Conservation (phyloP, 2,329 filamentous ascomycete genomes). For the Coniochaeta sp. region DNA sequence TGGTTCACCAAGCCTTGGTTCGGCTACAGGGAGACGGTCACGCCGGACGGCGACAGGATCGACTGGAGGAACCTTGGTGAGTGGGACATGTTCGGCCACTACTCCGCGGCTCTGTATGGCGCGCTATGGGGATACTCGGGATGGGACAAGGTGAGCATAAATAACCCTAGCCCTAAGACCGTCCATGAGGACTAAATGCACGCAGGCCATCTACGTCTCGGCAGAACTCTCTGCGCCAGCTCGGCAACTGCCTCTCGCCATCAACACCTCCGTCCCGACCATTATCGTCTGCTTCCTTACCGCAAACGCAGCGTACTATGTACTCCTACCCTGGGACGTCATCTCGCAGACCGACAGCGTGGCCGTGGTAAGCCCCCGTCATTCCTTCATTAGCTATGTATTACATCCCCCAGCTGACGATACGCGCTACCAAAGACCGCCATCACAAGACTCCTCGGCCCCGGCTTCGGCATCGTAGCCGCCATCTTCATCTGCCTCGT, state of each 20-base stretch:
- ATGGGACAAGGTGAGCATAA: slow-evolving; percentile 56
- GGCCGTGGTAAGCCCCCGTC: slow-evolving; percentile 47
- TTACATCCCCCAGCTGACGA: slow-evolving; percentile 7
- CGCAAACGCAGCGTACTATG: slow-evolving; percentile 56
- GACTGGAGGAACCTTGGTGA: slow-evolving; percentile 40
- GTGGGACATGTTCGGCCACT: slow-evolving; percentile 55
- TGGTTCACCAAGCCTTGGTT: slow-evolving; percentile 52
- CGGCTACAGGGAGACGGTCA: slow-evolving; percentile 36
- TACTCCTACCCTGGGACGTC: slow-evolving; percentile 52
- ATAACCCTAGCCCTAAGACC: not conserved
- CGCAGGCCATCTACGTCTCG: slow-evolving; percentile 46
- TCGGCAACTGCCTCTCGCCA: slow-evolving; percentile 50
- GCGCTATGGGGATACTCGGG: slow-evolving; percentile 60
- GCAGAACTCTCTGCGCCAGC: slow-evolving; percentile 44
- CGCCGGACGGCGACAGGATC: slow-evolving; percentile 40
- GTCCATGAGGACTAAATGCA: not conserved
- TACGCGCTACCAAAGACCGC: slow-evolving; percentile 35
- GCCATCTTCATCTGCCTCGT: slow-evolving; percentile 53
- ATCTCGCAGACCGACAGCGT: slow-evolving; percentile 54
- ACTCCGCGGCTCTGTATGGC: slow-evolving; percentile 53
- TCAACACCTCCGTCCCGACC: slow-evolving; percentile 53
- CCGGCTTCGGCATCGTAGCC: slow-evolving; percentile 42
- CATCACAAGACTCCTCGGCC: slow-evolving; percentile 47
- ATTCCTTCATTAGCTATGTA: not conserved
- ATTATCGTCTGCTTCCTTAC: slow-evolving; percentile 53